Base-by-base conservation (phyloP, 2,329 filamentous ascomycete species). In the Alternaria sp. region DNA sequence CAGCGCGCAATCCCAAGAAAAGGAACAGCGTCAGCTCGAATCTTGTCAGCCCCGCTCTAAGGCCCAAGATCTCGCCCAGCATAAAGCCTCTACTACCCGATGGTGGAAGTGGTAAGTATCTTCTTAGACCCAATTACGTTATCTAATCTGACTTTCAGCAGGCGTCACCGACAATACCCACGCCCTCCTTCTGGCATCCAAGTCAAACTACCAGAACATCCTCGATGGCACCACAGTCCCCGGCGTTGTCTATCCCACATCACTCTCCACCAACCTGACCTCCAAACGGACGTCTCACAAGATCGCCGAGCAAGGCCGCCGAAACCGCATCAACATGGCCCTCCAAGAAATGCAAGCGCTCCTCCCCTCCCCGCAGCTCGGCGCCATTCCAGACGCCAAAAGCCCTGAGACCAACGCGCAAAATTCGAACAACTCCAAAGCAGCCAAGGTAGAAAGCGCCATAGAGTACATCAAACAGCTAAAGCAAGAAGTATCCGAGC, bases 171-270 rank as follows among this genome's bases (percentile, higher is more conserved):
- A 86, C 36, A 86, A 89, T 52, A 84, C 85, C 3, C 88, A 88
- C 59, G 87, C 88, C n/a, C 85, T 93, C 28, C 86, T 98, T 44
- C 85, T 99, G 28, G 92, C 94, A 36, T 93, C 92, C 16, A 98
- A 98, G 77, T 98, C 94, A 2, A 99, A 99, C 74, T 99, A 99
- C 73, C 94, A 98, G 73, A 96, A 97, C 71, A 95, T 99, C 38
- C 81, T 99, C 11, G 95, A 98, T 76, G 95, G 95, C 49, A 98
- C 93, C 51, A 89, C 90, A 57, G 88, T 97, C 1, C 94, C 94
- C 0, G 94, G 94, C 12, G 91, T 97, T 12, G 91, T 91, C 1
- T 98, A 97, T 69, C 94, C 94, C 0, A 93, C 91, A 68, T 92
- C 94, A 52, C 84, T 99, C 42, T 96, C 94, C 7, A 96, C 94